Percentiles rank a stretch among this genome's conserved stretches.
Conservation (phyloP, 305 asterid genomes). For the Plantago coronopus region DNA sequence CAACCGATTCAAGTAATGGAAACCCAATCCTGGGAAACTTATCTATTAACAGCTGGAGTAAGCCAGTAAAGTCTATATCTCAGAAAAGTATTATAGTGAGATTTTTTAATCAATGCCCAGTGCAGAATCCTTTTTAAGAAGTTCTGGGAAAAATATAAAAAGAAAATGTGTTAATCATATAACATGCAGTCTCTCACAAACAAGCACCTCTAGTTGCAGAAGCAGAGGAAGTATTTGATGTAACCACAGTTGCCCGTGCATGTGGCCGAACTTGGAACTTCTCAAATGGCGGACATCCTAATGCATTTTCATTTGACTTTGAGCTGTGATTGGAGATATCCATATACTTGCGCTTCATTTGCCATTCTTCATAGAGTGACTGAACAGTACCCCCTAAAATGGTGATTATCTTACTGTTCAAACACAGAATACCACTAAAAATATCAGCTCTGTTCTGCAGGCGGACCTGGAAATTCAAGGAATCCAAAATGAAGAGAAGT, state of each 20-base stretch:
- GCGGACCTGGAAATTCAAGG: constrained; percentile 52
- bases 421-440: constrained; percentile 58
- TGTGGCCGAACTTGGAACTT: constrained; percentile 53
- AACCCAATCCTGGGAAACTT: too few relatives aligned
- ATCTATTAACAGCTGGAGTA: too few relatives aligned
- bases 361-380: constrained; percentile 84
- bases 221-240: constrained; percentile 13
- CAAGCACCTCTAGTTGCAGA: constrained; percentile 22
- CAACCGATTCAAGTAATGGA: too few relatives aligned
- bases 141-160: constrained; percentile 3
- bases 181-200: constrained; percentile 26
- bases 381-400: constrained; percentile 75
- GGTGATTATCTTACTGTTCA: constrained; percentile 46
- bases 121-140: not conserved
- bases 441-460: constrained; percentile 54
- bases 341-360: constrained; percentile 69
- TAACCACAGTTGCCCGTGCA: constrained; percentile 30
- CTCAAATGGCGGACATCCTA: constrained; percentile 78
- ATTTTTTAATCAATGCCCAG: too few relatives aligned
- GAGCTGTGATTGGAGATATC: constrained; percentile 52
- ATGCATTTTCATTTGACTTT: constrained; percentile 47
- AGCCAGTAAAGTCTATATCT: too few relatives aligned
- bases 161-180: constrained; percentile 9
- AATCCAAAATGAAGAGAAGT: constrained; percentile 17
- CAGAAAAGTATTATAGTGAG: too few relatives aligned